phyloP scores from a whole-genome alignment of 2,329 filamentous ascomycete genomes.

The Monilinia laxa region DNA sequence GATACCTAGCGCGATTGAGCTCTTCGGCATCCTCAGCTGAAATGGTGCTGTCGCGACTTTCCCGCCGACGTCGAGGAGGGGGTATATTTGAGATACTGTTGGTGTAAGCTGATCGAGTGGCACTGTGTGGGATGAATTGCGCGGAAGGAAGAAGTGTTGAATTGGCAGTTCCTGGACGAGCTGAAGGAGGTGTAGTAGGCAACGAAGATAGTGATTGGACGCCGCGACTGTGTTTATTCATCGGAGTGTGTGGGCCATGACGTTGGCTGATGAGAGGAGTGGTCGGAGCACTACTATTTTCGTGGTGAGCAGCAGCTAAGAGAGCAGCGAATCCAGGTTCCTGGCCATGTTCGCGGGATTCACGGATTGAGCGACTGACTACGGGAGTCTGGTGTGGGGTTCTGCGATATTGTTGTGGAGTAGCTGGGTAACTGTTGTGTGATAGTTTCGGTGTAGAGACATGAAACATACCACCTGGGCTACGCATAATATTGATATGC shows the following conservation, averaged over 20 bases:
- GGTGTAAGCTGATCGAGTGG: slow-evolving; percentile 49
- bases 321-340: slow-evolving; percentile 70
- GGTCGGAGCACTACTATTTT: slow-evolving; percentile 71
- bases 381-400: slow-evolving; percentile 54
- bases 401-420: slow-evolving; percentile 45
- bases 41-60: slow-evolving; percentile 83
- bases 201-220: slow-evolving; percentile 83
- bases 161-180: slow-evolving; percentile 47
- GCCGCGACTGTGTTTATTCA: slow-evolving; percentile 66
- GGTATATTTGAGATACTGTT: slow-evolving; percentile 29
- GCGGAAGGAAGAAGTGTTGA: slow-evolving; percentile 60
- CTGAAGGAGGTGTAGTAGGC: slow-evolving; percentile 68
- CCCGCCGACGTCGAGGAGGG: slow-evolving; percentile 48
- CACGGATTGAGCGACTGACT: slow-evolving; percentile 40
- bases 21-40: slow-evolving; percentile 62
- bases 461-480: slow-evolving; percentile 68
- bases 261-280: slow-evolving; percentile 52
- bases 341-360: slow-evolving; percentile 51
- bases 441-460: slow-evolving; percentile 57
- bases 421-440: slow-evolving; percentile 41
- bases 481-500: slow-evolving; percentile 76
- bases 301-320: slow-evolving; percentile 70
- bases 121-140: slow-evolving; percentile 60
- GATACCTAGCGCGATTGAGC: slow-evolving; percentile 51
- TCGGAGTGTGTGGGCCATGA: slow-evolving; percentile 46